phyloP scores from a whole-genome alignment of 2,329 filamentous ascomycete genomes.

The Zelopaecilomyces penicillatus region DNA sequence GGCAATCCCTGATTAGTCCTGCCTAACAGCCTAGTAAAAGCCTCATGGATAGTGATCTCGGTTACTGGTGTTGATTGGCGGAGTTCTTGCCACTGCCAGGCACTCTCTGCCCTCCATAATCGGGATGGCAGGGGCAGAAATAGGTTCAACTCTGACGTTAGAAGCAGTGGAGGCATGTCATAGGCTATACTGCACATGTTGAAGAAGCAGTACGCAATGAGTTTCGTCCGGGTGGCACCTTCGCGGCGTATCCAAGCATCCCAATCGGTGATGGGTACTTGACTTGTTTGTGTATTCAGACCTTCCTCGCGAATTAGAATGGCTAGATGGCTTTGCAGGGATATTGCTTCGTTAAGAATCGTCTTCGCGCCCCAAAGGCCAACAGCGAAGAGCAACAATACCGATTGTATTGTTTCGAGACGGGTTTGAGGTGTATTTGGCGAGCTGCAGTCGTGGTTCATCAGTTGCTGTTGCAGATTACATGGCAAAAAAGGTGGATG shows the following conservation, averaged over 20 bases:
- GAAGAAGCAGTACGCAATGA: constrained; percentile 54
- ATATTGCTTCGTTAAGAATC: constrained; percentile 51
- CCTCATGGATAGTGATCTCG: constrained; percentile 49
- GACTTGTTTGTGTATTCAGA: constrained; percentile 39
- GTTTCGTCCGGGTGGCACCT: constrained; percentile 48
- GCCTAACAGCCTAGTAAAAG: constrained; percentile 46
- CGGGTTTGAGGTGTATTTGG: constrained; percentile 51
- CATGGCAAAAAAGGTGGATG: background rate
- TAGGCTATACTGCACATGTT: constrained; percentile 56
- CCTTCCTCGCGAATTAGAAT: constrained; percentile 52
- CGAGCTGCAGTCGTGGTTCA: constrained; percentile 29
- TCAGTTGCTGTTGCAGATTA: background rate
- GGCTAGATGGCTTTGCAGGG: constrained; percentile 49
- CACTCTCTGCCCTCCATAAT: constrained; percentile 48
- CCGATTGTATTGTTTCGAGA: constrained; percentile 57
- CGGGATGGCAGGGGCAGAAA: constrained; percentile 45
- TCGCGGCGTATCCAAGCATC: constrained; percentile 52
- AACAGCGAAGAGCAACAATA: constrained; percentile 52
- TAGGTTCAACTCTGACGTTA: constrained; percentile 52
- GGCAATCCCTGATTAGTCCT: constrained; percentile 41
- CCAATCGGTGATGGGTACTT: constrained; percentile 42
- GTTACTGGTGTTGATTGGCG: constrained; percentile 41
- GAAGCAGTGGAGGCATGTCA: constrained; percentile 47
- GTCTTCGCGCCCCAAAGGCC: constrained; percentile 54
- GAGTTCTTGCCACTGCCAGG: constrained; percentile 53